Evolutionary conservation across 1,284 basidiomycete species (phyloP).

Genomic region (Ustilago lituana): DNA sequence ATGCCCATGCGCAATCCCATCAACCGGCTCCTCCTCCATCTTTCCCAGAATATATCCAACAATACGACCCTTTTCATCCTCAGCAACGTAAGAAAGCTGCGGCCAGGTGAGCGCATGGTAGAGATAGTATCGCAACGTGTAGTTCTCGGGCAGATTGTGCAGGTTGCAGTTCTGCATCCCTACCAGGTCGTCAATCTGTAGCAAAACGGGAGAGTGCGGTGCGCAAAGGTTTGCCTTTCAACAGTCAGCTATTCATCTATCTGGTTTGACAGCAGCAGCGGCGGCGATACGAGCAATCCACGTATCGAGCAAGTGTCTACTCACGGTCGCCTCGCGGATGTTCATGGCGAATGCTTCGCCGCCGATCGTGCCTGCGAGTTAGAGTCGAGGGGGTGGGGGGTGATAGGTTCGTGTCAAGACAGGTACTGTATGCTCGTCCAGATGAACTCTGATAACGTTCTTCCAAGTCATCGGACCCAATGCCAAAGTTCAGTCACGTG

Average conservation of each 20-base stretch:
- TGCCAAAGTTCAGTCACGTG: too few relatives aligned
- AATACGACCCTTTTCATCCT: slow-evolving; percentile 85
- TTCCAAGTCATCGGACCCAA: too few relatives aligned
- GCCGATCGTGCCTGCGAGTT: too few relatives aligned
- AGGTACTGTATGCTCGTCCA: too few relatives aligned
- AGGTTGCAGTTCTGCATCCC: slow-evolving; percentile 67
- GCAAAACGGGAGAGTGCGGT: too few relatives aligned
- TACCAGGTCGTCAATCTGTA: slow-evolving; percentile 61
- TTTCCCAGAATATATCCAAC: slow-evolving; percentile 95
- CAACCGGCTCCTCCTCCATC: slow-evolving; percentile 73
- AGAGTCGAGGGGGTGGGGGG: too few relatives aligned
- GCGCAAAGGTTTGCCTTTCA: too few relatives aligned
- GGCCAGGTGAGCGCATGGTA: slow-evolving; percentile 93
- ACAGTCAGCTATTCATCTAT: too few relatives aligned
- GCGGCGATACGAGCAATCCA: too few relatives aligned
- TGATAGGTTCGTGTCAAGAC: too few relatives aligned
- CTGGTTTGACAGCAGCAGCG: too few relatives aligned
- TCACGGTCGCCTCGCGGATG: slow-evolving; percentile 27
- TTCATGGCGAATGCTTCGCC: slow-evolving; percentile 15
- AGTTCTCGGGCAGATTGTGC: slow-evolving; percentile 67
- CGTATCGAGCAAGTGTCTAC: slow-evolving; percentile 1
- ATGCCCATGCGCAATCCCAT: slow-evolving; percentile 66
- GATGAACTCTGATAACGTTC: too few relatives aligned
- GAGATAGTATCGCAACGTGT: slow-evolving; percentile 71
- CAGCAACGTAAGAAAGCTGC: slow-evolving; percentile 90